Evolutionary conservation across 768 basidiomycete species (phyloP).

Genomic region (Tulasnella sp.): DNA sequence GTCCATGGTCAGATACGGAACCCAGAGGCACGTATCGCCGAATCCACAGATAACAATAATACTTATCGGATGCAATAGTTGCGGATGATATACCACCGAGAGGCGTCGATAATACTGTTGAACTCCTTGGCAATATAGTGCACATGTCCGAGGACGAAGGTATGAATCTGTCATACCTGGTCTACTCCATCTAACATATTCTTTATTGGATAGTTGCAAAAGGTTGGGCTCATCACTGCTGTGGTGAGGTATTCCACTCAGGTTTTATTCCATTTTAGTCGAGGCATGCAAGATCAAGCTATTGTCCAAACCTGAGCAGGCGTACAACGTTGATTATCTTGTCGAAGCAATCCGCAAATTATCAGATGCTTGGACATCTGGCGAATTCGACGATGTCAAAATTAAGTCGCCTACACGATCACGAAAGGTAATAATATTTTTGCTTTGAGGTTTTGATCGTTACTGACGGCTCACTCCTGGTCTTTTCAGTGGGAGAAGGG

Average conservation of each 20-base stretch:
- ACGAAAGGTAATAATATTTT: slow-evolving; percentile 46
- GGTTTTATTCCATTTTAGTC: slow-evolving; percentile 34
- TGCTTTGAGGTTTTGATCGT: background rate
- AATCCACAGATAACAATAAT: background rate
- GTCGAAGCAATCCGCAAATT: slow-evolving; percentile 64
- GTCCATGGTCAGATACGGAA: slow-evolving; percentile 21
- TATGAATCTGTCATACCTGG: slow-evolving; percentile 29
- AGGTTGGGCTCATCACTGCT: slow-evolving; percentile 46
- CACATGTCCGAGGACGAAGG: slow-evolving; percentile 58
- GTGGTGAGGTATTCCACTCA: slow-evolving; percentile 25
- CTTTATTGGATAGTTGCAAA: slow-evolving; percentile 16
- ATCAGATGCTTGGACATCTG: slow-evolving; percentile 51
- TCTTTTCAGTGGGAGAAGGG: slow-evolving; percentile 57
- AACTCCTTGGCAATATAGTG: slow-evolving; percentile 56
- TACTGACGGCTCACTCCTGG: background rate
- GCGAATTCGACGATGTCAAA: slow-evolving; percentile 50
- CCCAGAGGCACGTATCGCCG: slow-evolving; percentile 24
- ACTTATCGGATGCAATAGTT: background rate
- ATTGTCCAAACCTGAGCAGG: slow-evolving; percentile 32
- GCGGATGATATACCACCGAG: slow-evolving; percentile 39
- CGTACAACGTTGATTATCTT: slow-evolving; percentile 65
- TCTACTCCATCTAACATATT: slow-evolving; percentile 12
- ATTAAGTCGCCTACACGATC: slow-evolving; percentile 47
- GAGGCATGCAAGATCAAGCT: slow-evolving; percentile 54
- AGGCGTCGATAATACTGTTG: slow-evolving; percentile 62